These are phyloP conservation scores for Zygnema circumcarinatum DNA, from an alignment of 139 green algal genomes.

Conservation along the genomic window DNA sequence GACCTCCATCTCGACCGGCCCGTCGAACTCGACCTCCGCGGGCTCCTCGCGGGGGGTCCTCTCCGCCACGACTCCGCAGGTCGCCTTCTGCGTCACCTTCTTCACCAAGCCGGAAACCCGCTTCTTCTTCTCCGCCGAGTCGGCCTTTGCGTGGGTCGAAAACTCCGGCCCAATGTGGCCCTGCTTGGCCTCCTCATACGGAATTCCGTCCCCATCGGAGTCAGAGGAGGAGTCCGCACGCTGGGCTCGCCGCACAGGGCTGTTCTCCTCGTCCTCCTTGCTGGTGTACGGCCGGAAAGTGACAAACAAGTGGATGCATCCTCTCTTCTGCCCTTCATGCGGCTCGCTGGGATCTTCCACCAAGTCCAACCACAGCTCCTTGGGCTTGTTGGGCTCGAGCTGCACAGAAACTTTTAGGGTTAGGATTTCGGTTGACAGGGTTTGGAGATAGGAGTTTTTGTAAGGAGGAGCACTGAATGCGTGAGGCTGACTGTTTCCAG, in stretches of 20 bases:
- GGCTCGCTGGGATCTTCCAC: conserved; percentile 16
- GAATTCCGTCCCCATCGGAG: neutral
- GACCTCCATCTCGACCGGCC: neutral
- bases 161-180: neutral
- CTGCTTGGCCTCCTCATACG: neutral
- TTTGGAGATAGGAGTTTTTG: neutral
- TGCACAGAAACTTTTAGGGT: conserved; percentile 18
- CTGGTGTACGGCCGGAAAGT: conserved; percentile 5
- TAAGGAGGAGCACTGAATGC: conserved; percentile 1
- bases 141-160: neutral
- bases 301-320: conserved; percentile 14
- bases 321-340: neutral
- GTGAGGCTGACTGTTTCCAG: too few species aligned
- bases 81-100: neutral
- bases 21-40: neutral
- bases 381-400: conserved; percentile 29
- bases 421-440: neutral
- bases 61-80: neutral
- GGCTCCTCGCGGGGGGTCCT: neutral
- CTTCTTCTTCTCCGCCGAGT: neutral
- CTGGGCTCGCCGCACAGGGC: neutral
- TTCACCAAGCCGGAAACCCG: neutral
- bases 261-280: neutral
- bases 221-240: neutral
- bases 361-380: conserved; percentile 39